phyloP scores from a whole-genome alignment of 768 basidiomycete species.

The Suillus lakei region DNA sequence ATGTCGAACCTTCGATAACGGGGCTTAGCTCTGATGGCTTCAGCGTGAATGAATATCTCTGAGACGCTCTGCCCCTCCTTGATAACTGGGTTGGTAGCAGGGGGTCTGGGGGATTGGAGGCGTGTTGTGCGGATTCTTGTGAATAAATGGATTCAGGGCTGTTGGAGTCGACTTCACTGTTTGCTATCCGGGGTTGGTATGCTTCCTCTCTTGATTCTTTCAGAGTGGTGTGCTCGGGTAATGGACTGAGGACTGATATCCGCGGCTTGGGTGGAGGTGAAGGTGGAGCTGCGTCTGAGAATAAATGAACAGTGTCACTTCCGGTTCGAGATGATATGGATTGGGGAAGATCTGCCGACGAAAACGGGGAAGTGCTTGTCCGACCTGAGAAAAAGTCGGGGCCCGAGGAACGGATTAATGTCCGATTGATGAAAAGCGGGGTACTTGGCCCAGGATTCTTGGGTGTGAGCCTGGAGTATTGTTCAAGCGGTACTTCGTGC shows the following conservation, averaged over 20 bases:
- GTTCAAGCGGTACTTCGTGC: neutral
- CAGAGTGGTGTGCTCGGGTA: neutral
- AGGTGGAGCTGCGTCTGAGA: neutral
- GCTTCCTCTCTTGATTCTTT: neutral
- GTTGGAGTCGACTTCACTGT: neutral
- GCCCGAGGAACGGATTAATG: neutral
- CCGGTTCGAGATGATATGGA: neutral
- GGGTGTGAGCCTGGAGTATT: neutral
- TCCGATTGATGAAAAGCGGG: constrained; percentile 2
- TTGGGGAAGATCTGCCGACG: neutral
- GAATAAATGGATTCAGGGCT: constrained; percentile 28
- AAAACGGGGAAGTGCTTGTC: neutral
- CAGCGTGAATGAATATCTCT: constrained; percentile 6
- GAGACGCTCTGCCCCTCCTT: constrained; percentile 18
- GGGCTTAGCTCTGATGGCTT: constrained; percentile 18
- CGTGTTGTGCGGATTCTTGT: constrained; percentile 24
- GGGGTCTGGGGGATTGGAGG: constrained; percentile 8
- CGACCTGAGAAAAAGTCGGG: neutral
- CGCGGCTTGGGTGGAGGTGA: neutral
- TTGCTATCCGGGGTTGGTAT: neutral
- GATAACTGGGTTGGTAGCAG: neutral
- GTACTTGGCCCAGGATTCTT: neutral
- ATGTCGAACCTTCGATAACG: constrained; percentile 22
- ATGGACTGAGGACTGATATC: too few relatives aligned
- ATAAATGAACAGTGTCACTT: too few relatives aligned